Evolutionary conservation across 116 monocot species (phyloP).

Genomic region (Phalaenopsis hybrid): DNA sequence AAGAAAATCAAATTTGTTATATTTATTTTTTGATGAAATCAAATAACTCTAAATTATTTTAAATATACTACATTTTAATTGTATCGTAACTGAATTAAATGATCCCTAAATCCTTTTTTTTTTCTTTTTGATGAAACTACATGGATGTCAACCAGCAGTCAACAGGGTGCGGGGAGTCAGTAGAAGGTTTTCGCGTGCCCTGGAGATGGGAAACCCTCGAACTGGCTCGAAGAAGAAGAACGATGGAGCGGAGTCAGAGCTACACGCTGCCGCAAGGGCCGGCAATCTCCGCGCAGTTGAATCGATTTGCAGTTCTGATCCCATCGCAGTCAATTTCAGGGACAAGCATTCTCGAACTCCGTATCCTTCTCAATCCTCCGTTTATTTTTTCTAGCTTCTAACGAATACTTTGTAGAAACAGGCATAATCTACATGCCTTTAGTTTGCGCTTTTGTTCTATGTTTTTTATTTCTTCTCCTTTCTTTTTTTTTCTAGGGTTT

Average conservation of each 20-base stretch:
- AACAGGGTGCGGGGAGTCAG: no score
- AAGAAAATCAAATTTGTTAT: no score
- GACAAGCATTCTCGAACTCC: constrained; percentile 92
- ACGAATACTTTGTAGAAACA: not conserved
- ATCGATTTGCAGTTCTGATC: constrained; percentile 58
- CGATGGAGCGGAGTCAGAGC: constrained; percentile 25
- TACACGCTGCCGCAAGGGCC: constrained; percentile 70
- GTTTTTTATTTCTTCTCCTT: not conserved
- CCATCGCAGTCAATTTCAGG: constrained; percentile 64
- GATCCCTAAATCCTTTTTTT: no score
- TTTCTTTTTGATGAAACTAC: no score
- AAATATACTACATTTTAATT: no score
- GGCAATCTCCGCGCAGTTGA: constrained; percentile 57
- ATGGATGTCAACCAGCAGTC: no score
- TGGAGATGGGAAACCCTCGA: constrained; percentile 47
- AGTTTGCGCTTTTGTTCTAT: not conserved
- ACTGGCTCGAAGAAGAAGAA: constrained; percentile 8
- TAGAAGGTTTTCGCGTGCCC: not conserved
- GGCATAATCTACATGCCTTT: not conserved
- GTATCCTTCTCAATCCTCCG: constrained; percentile 36
- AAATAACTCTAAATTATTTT: no score
- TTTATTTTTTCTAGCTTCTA: not conserved
- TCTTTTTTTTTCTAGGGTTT: not conserved
- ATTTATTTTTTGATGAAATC: no score
- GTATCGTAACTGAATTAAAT: no score